These are phyloP conservation scores for Coemansia sp. DNA, from an alignment of 192 early-diverging fungal species.

Conservation along the genomic window DNA sequence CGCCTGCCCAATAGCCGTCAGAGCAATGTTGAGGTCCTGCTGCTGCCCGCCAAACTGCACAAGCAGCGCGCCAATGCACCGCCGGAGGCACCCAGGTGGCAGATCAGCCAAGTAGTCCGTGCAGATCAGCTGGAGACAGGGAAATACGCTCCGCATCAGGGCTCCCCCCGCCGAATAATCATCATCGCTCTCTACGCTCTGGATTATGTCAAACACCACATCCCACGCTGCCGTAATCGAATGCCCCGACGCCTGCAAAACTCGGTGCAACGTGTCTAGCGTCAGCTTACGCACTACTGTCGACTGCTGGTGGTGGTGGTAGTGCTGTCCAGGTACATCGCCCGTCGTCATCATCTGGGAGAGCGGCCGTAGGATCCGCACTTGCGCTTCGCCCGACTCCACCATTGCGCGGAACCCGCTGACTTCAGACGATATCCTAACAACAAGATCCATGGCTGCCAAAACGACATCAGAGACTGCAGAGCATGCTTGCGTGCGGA, in stretches of 20 bases:
- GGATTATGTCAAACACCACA: slow-evolving; percentile 89
- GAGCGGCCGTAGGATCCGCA: slow-evolving; percentile 65
- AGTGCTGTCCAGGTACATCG: too few species aligned
- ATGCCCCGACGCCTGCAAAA: slow-evolving; percentile 92
- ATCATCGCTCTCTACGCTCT: slow-evolving; percentile 17
- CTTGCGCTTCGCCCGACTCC: slow-evolving; percentile 67
- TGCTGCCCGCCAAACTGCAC: slow-evolving; percentile 79
- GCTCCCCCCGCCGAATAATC: slow-evolving; percentile 1
- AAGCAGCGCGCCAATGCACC: slow-evolving; percentile 77
- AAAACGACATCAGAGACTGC: slow-evolving; percentile 77
- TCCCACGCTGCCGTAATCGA: slow-evolving; percentile 83
- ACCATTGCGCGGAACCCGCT: slow-evolving; percentile 42
- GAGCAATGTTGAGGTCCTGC: slow-evolving; percentile 93
- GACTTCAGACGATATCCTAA: slow-evolving; percentile 1
- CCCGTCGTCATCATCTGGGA: slow-evolving; percentile 59
- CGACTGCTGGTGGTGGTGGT: too few species aligned
- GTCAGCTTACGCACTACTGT: slow-evolving; percentile 78
- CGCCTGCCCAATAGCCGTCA: slow-evolving; percentile 89
- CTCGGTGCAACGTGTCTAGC: slow-evolving; percentile 87
- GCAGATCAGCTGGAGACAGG: slow-evolving; percentile 93
- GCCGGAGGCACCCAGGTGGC: slow-evolving; percentile 70
- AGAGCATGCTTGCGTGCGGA: slow-evolving; percentile 78
- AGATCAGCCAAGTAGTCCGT: slow-evolving; percentile 90
- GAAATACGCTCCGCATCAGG: slow-evolving; percentile 84
- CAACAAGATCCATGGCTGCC: slow-evolving; percentile 69